Evolutionary conservation across 2,329 filamentous ascomycete genomes (phyloP).

Genomic region (Pseudonectria foliicola): DNA sequence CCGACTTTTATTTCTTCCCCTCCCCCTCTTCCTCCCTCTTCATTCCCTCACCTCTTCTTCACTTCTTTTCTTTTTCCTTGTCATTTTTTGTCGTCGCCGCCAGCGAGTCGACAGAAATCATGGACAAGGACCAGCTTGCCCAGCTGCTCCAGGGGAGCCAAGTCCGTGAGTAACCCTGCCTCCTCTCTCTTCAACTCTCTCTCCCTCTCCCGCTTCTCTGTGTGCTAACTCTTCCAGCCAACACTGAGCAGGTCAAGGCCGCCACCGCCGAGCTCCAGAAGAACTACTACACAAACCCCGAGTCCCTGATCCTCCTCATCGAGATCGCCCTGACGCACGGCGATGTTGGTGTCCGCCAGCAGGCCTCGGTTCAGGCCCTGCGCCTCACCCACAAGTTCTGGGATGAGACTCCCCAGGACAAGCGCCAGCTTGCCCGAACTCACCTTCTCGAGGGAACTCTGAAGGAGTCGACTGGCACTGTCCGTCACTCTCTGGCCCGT

Average conservation of each 20-base stretch:
- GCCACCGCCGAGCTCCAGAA: slow-evolving; percentile 87
- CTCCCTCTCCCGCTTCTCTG: slow-evolving; percentile 12
- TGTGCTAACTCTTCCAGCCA: slow-evolving; percentile 62
- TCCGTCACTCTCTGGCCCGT: slow-evolving; percentile 80
- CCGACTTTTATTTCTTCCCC: not conserved
- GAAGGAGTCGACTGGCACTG: slow-evolving; percentile 67
- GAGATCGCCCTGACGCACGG: slow-evolving; percentile 80
- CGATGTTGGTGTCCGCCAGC: slow-evolving; percentile 68
- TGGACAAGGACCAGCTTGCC: slow-evolving; percentile 65
- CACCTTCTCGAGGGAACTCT: slow-evolving; percentile 79
- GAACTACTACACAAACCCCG: slow-evolving; percentile 81
- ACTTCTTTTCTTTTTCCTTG: slow-evolving; percentile 7
- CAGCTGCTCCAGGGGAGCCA: slow-evolving; percentile 81
- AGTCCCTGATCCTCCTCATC: slow-evolving; percentile 77
- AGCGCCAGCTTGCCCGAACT: slow-evolving; percentile 75
- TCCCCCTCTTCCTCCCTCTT: slow-evolving; percentile 5
- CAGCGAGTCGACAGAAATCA: slow-evolving; percentile 20
- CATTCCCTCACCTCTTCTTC: slow-evolving; percentile 3
- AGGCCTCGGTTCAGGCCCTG: slow-evolving; percentile 83
- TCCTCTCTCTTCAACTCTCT: slow-evolving; percentile 3
- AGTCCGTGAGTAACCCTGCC: slow-evolving; percentile 58
- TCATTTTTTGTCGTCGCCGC: slow-evolving; percentile 16
- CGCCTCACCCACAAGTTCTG: slow-evolving; percentile 83
- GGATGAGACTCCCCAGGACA: slow-evolving; percentile 61
- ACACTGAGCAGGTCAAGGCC: slow-evolving; percentile 82